These are phyloP conservation scores for Aspergillus pseudoterreus DNA, from an alignment of 2,329 filamentous ascomycete genomes.

Conservation along the genomic window DNA sequence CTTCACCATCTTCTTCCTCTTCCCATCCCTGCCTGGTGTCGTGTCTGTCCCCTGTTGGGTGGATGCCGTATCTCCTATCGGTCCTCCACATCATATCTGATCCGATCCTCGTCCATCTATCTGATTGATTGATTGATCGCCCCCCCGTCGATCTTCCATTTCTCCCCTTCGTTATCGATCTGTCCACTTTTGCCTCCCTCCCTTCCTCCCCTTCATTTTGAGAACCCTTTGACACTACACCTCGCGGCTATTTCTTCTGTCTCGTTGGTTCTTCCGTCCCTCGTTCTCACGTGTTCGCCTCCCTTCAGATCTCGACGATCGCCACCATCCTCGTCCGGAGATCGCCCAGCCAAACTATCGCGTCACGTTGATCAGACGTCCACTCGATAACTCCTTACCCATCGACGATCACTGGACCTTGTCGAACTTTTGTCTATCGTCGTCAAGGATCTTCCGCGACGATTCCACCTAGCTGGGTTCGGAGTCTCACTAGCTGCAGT, in stretches of 20 bases:
- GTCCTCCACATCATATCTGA: slow-evolving; percentile 20
- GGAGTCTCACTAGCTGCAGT: slow-evolving; percentile 23
- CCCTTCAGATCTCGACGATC: background rate
- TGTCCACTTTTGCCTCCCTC: slow-evolving; percentile 5
- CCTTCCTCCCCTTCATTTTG: slow-evolving; percentile 1
- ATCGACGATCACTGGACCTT: slow-evolving; percentile 10
- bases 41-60: background rate
- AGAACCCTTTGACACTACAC: background rate
- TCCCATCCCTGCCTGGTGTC: slow-evolving; percentile 1
- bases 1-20: slow-evolving; percentile 7
- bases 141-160: slow-evolving; percentile 13
- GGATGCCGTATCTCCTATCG: background rate
- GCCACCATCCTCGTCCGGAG: background rate
- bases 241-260: background rate
- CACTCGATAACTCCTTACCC: background rate
- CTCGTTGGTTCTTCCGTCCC: background rate
- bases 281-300: slow-evolving; percentile 1
- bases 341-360: background rate
- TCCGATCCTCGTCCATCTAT: slow-evolving; percentile 14
- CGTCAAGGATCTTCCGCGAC: slow-evolving; percentile 14
- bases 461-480: slow-evolving; percentile 15
- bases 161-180: slow-evolving; percentile 4
- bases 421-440: slow-evolving; percentile 3
- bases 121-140: slow-evolving; percentile 11
- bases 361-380: background rate